Evolutionary conservation across 2,329 filamentous ascomycete genomes (phyloP).

Genomic region (Fusarium humuli): DNA sequence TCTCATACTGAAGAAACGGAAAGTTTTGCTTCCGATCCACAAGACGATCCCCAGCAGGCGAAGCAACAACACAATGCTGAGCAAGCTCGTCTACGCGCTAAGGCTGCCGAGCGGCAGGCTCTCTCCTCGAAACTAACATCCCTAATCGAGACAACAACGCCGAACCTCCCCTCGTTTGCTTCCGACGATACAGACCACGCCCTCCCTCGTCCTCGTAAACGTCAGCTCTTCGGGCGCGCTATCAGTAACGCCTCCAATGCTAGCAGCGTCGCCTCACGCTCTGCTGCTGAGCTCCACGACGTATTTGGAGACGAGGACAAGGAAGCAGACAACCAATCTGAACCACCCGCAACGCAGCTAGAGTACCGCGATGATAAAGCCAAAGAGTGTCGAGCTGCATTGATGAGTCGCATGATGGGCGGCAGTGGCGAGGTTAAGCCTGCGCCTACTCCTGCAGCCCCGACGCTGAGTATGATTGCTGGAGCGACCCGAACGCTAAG

Average conservation of each 20-base stretch:
- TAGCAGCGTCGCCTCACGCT: slow-evolving; percentile 60
- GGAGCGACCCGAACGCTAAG: slow-evolving; percentile 41
- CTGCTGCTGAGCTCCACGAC: slow-evolving; percentile 49
- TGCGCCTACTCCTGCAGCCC: slow-evolving; percentile 3
- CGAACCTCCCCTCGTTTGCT: slow-evolving; percentile 29
- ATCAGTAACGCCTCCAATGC: slow-evolving; percentile 67
- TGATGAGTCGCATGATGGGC: slow-evolving; percentile 60
- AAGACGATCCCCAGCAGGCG: slow-evolving; percentile 6
- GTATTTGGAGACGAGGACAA: slow-evolving; percentile 39
- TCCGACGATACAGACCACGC: slow-evolving; percentile 31
- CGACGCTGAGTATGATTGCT: slow-evolving; percentile 13
- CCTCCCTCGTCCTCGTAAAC: slow-evolving; percentile 51
- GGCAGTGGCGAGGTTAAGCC: slow-evolving; percentile 36
- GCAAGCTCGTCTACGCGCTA: slow-evolving; percentile 46
- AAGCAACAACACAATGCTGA: slow-evolving; percentile 37
- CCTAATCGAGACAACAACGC: slow-evolving; percentile 53
- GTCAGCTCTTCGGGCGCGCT: slow-evolving; percentile 68
- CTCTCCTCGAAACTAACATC: slow-evolving; percentile 58
- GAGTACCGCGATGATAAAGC: slow-evolving; percentile 65
- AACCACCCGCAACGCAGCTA: slow-evolving; percentile 63
- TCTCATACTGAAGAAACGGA: slow-evolving; percentile 5
- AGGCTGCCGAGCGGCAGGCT: slow-evolving; percentile 54
- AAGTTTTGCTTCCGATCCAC: not conserved
- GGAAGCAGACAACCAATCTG: slow-evolving; percentile 39
- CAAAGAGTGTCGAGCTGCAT: slow-evolving; percentile 55